phyloP scores from a whole-genome alignment of 148 eudicot genomes.

The Nyssa sinensis region DNA sequence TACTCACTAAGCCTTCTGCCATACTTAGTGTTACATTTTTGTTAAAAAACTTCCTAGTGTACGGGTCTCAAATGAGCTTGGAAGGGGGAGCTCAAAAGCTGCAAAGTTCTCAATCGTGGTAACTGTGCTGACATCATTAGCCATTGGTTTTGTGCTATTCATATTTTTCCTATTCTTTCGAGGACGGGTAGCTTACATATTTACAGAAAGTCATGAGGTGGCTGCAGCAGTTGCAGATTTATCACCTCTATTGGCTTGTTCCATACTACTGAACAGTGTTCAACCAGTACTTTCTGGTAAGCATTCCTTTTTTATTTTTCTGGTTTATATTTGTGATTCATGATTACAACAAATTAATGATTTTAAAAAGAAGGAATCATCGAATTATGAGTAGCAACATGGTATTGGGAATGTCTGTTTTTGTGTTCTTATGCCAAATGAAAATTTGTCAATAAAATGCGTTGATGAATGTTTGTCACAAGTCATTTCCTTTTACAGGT shows the following conservation, averaged over 20 bases:
- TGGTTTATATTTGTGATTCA: neutral
- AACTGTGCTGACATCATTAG: constrained; percentile 27
- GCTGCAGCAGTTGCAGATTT: constrained; percentile 58
- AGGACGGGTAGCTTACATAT: constrained; percentile 54
- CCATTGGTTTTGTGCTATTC: constrained; percentile 37
- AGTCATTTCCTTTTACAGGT: constrained; percentile 17
- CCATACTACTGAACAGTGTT: constrained; percentile 57
- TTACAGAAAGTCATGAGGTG: constrained; percentile 54
- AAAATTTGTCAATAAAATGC: neutral
- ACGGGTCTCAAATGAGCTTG: constrained; percentile 52
- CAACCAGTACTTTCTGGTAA: constrained; percentile 76
- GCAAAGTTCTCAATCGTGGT: constrained; percentile 37
- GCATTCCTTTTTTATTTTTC: neutral
- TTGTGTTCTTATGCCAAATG: neutral
- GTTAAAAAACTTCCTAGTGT: constrained; percentile 25
- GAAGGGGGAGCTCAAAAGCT: constrained; percentile 40
- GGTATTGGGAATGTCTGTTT: neutral
- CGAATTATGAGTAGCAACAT: neutral
- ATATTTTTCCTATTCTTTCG: constrained; percentile 39
- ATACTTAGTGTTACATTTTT: too few species aligned
- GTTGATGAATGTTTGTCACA: neutral
- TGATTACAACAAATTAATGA: neutral
- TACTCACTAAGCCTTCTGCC: neutral
- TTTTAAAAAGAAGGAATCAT: neutral
- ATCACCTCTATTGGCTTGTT: constrained; percentile 53